Evolutionary conservation across 2,329 filamentous ascomycete species (phyloP).

Genomic region (Ascocoryne sarcoides): DNA sequence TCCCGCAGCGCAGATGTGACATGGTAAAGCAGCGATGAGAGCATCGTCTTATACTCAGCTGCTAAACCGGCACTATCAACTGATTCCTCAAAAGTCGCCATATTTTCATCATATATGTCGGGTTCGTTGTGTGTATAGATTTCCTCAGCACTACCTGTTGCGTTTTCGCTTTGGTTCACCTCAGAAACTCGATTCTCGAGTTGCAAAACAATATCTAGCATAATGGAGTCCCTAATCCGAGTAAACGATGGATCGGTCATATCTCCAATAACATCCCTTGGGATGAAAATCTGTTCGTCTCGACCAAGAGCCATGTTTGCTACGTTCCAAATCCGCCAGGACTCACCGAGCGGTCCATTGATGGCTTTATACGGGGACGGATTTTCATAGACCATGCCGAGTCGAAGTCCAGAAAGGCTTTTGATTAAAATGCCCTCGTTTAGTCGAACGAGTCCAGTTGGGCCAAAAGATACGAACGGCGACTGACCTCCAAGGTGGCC

Average conservation of each 20-base stretch:
- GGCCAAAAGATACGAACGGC: constrained; percentile 36
- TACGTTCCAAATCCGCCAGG: constrained; percentile 70
- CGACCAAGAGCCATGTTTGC: constrained; percentile 74
- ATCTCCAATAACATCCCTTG: constrained; percentile 65
- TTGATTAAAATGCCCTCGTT: constrained; percentile 40
- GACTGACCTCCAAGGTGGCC: constrained; percentile 1
- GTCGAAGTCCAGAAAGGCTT: constrained; percentile 47
- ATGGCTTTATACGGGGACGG: constrained; percentile 28
- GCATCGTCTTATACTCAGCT: constrained; percentile 28
- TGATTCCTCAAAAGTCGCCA: constrained; percentile 12
- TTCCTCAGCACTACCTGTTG: constrained; percentile 11
- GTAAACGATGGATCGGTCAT: constrained; percentile 79
- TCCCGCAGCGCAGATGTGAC: constrained; percentile 43
- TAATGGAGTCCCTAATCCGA: constrained; percentile 61
- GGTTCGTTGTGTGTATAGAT: constrained; percentile 5
- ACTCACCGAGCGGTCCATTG: constrained; percentile 32
- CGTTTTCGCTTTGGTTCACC: neutral
- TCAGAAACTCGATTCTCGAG: constrained; percentile 18
- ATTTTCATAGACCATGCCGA: constrained; percentile 60
- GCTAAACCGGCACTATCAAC: constrained; percentile 17
- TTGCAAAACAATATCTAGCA: constrained; percentile 64
- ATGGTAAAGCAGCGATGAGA: constrained; percentile 40
- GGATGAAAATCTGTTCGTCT: constrained; percentile 78
- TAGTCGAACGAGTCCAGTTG: constrained; percentile 40
- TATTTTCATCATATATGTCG: constrained; percentile 8